A percentile compares a stretch with the other conserved stretches of the same genome.
Conservation (phyloP, 306 rosid genomes). For the Acmispon strigosus region DNA sequence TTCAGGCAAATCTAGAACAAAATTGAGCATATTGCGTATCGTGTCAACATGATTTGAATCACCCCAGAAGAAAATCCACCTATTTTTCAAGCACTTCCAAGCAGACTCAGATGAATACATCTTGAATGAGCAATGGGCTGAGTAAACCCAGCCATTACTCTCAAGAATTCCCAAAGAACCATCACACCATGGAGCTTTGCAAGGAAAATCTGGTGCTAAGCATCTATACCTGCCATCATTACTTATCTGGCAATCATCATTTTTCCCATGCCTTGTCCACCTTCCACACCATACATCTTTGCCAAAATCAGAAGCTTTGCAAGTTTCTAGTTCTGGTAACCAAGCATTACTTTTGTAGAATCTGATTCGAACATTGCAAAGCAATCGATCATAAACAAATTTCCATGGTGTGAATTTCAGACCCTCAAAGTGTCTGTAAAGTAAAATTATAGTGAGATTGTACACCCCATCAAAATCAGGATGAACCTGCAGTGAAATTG, state of each 20-base stretch:
- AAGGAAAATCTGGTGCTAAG: conserved; percentile 50
- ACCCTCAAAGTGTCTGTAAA: conserved; percentile 76
- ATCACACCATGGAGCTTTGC: conserved; percentile 74
- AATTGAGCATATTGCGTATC: conserved; percentile 69
- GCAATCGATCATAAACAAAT: conserved; percentile 45
- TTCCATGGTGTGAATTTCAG: conserved; percentile 57
- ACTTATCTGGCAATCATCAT: conserved; percentile 57
- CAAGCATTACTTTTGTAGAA: conserved; percentile 39
- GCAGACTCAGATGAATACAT: conserved; percentile 60
- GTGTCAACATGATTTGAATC: conserved; percentile 95
- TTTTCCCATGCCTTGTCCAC: conserved; percentile 85
- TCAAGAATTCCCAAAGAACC: conserved; percentile 76
- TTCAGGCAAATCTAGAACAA: conserved; percentile 61
- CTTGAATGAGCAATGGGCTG: conserved; percentile 72
- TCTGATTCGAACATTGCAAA: conserved; percentile 44
- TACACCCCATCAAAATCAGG: conserved; percentile 68
- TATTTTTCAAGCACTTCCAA: conserved; percentile 67
- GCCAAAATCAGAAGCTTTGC: conserved; percentile 57
- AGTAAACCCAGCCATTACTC: conserved; percentile 99
- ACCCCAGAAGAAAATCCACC: conserved; percentile 97
- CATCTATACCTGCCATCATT: conserved; percentile 74
- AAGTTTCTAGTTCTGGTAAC: conserved; percentile 45
- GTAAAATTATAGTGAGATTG: conserved; percentile 55
- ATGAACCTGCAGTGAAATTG: conserved; percentile 68
- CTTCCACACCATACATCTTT: conserved; percentile 75